Evolutionary conservation across 2,329 filamentous ascomycete species (phyloP).

Genomic region (Fusarium subtropicale): DNA sequence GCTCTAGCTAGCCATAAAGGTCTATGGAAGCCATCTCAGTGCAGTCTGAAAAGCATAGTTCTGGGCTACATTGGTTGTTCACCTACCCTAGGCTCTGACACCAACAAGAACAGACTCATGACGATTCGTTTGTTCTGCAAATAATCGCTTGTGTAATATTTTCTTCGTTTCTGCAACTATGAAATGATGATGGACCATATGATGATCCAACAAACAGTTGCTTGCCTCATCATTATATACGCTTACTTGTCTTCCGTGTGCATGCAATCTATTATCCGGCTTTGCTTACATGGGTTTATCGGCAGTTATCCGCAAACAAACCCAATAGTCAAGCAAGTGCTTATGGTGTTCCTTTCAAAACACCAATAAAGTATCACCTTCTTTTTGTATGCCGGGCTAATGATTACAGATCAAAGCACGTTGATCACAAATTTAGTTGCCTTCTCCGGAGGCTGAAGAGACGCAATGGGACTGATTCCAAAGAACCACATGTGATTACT

Average conservation of each 20-base stretch:
- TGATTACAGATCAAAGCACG: not conserved
- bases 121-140: not conserved
- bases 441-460: not conserved
- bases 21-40: not conserved
- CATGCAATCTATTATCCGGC: not conserved
- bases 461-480: constrained; percentile 18
- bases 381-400: not conserved
- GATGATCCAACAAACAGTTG: not conserved
- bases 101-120: not conserved
- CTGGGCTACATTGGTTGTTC: not conserved
- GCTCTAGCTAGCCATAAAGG: not conserved
- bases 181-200: not conserved
- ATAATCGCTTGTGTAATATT: not conserved
- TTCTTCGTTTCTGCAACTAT: no score
- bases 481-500: constrained; percentile 21
- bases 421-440: not conserved
- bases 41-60: not conserved
- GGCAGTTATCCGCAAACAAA: not conserved
- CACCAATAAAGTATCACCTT: constrained; percentile 2
- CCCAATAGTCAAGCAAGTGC: not conserved
- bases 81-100: not conserved
- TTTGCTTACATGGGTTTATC: constrained; percentile 2
- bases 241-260: not conserved
- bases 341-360: constrained; percentile 5
- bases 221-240: not conserved